These are phyloP conservation scores for Graphiopsis chlorocephala DNA, from an alignment of 2,329 filamentous ascomycete genomes.

Conservation along the genomic window DNA sequence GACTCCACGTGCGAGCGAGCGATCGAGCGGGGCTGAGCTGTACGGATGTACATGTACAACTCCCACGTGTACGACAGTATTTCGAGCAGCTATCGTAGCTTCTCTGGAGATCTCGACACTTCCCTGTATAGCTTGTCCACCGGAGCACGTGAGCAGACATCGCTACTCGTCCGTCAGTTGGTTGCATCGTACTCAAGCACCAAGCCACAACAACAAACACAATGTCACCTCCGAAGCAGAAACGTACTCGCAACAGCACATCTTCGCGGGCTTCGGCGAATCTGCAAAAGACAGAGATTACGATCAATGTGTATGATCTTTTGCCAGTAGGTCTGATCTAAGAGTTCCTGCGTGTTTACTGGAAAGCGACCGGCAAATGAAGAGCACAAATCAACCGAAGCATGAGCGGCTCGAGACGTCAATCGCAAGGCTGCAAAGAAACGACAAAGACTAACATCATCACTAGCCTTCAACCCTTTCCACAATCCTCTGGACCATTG, in stretches of 20 bases:
- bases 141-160: background rate
- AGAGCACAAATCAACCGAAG: background rate
- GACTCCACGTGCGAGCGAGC: background rate
- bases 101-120: background rate
- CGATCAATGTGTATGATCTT: slow-evolving; percentile 39
- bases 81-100: background rate
- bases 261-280: background rate
- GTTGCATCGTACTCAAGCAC: background rate
- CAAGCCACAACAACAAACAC: background rate
- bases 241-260: slow-evolving; percentile 5
- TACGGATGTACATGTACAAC: background rate
- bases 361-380: background rate
- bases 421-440: background rate
- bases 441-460: background rate
- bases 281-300: slow-evolving; percentile 31
- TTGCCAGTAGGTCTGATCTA: slow-evolving; percentile 30
- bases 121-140: background rate
- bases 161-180: background rate
- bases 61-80: background rate
- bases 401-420: background rate
- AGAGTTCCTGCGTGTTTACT: background rate
- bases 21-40: background rate
- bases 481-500: slow-evolving; percentile 74
- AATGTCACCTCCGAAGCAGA: background rate
- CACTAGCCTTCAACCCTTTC: slow-evolving; percentile 68